Evolutionary conservation across 139 green algal species (phyloP), one percentile per base, ranked within the genome.

Genomic region (Desmodesmus armatus): DNA sequence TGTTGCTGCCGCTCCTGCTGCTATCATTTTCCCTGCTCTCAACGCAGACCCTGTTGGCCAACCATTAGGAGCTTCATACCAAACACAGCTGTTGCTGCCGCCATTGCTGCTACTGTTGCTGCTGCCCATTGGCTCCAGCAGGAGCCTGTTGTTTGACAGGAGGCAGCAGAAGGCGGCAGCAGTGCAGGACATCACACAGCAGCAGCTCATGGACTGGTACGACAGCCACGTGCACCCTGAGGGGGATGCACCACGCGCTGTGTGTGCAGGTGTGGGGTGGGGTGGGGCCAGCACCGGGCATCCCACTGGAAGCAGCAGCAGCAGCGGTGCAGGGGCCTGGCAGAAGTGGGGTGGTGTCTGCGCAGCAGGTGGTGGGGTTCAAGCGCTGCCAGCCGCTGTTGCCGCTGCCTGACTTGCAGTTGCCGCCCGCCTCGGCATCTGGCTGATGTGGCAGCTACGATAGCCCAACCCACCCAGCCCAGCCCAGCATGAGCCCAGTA

Each of bases 151-250:
- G 37, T 89, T 83, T 47, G 78, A 31, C 13, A 51, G 31, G 39
- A 71, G 83, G 23, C 31, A 44, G 17, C 43, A 53, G 37, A 90
- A 90, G 80, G 89, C 89, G 35, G 65, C 27, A 37, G 49, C 33
- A 9, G 53, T 37, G n/a, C n/a, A 78, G 60, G 29, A n/a, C 0
- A 11, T 73, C 15, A 39, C 35, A 33, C 37, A 5, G 27, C 67
- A 83, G 69, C 81, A 91, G 53, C 84, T 91, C 53, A 37, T 88
- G 33, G 19, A 66, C 5, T 89, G 89, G 55, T 91, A 84, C 73
- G 84, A 89, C 33, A n/a, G 21, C 5, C 66, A 86, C 44, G 31
- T 85, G 4, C 3, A 40, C 39, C 82, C 82, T 43, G 37, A 74
- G 6, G 51, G 55, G 1, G 25, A 23, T 41, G 23, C 69, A 85